phyloP scores from a whole-genome alignment of 345 rosid genomes.

The Salix udensis region DNA sequence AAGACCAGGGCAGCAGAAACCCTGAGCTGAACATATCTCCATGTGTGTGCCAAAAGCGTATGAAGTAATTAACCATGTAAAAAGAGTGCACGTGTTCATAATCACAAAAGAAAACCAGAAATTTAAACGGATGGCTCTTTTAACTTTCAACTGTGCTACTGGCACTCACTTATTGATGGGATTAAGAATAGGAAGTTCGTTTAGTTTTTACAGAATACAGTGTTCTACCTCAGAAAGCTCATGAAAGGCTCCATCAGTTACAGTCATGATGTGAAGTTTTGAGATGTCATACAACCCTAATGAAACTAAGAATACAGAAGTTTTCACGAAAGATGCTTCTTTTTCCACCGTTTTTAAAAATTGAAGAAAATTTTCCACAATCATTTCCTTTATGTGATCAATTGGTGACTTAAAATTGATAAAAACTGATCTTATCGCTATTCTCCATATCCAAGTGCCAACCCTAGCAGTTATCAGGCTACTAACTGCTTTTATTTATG shows the following conservation, averaged over 20 bases:
- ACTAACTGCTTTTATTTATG: neutral
- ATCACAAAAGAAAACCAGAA: neutral
- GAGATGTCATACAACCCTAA: neutral
- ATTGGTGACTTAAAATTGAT: neutral
- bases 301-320: neutral
- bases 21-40: neutral
- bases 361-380: neutral
- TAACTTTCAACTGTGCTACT: neutral
- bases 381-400: neutral
- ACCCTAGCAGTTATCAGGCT: neutral
- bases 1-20: conserved; percentile 1
- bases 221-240: neutral
- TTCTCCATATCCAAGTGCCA: neutral
- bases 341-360: neutral
- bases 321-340: neutral
- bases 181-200: neutral
- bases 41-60: neutral
- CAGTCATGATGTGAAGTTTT: neutral
- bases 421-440: neutral
- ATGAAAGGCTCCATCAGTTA: neutral
- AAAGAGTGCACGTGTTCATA: neutral
- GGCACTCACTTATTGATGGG: neutral
- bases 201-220: neutral
- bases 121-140: neutral
- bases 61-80: neutral